Percentiles rank a stretch among this genome's conserved stretches.
Conservation (phyloP, 768 basidiomycete genomes). For the Gyrodon lividus region DNA sequence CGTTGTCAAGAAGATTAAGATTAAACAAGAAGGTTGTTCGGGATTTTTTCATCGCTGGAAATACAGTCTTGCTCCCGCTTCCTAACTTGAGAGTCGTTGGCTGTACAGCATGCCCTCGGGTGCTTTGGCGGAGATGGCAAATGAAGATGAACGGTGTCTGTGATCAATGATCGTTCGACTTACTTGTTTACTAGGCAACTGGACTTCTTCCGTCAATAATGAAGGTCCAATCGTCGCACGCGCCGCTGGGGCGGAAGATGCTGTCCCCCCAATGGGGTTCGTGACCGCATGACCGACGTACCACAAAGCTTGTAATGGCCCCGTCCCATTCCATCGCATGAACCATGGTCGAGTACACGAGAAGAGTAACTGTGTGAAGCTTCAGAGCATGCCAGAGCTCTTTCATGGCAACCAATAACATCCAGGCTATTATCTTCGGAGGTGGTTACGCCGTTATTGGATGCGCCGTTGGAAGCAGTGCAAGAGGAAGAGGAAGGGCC, state of each 20-base stretch:
- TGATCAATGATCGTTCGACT: too few species aligned
- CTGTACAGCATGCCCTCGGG: neutral
- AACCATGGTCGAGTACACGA: neutral
- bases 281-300: neutral
- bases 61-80: neutral
- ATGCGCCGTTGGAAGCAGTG: conserved; percentile 29
- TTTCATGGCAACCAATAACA: neutral
- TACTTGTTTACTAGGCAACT: too few species aligned
- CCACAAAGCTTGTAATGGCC: neutral
- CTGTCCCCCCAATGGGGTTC: neutral
- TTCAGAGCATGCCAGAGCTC: neutral
- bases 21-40: conserved; percentile 9
- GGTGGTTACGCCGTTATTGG: conserved; percentile 30
- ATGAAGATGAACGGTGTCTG: neutral
- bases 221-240: neutral
- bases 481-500: conserved; percentile 24
- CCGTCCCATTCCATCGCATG: neutral
- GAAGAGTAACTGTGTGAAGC: neutral
- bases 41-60: neutral
- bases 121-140: neutral
- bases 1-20: conserved; percentile 9
- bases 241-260: neutral
- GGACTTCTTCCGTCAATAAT: neutral
- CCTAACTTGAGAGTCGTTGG: neutral
- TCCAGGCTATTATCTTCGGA: conserved; percentile 24